Base-by-base conservation (phyloP, 371 early-diverging fungal genomes). In the Synchytrium microbalum region DNA sequence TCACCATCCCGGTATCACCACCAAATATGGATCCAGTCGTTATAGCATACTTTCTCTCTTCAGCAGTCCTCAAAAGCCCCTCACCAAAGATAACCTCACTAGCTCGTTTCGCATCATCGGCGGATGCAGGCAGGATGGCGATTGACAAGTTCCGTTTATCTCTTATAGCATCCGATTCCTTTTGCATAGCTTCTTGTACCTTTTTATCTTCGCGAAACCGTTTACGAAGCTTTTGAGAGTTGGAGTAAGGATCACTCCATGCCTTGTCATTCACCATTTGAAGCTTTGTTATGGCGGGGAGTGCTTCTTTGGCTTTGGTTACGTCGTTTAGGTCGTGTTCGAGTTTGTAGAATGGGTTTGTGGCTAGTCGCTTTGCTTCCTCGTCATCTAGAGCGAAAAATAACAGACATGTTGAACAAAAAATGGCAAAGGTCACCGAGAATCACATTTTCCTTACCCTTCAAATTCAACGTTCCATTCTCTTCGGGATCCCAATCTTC, bases 231-330 rank as follows among this genome's bases (percentile, higher is more conserved):
- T 72, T 70, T 62, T 88, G 86, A 30, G 90, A 91, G 28, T 78
- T 70, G 2, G 82, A 68, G 68, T 90, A 93, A 0, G 91, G 86
- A 70, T 93, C 90, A 51, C 75, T 79, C 90, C 91, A 92, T 38
- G 78, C 81, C 14, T 75, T 62, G n/a, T 88, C 80, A 58, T 64
- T 67, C 26, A 59, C 54, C 32, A 74, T 73, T 60, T 86, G 87
- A n/a, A 92, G 73, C 23, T 83, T 77, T 0, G 81, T 82, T 14
- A 91, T 66, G 0, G 72, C 64, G 0, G 88, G 81, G 2, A 59
- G 66, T 2, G 75, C 69, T 14, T 81, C 82, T 66, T 80, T 66
- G 25, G 80, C 79, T 60, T 78, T 77, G 53, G 72, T 59, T 54
- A 83, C 70, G 67, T 89, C 90, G 28, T 69, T 67, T 13, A 79